These are phyloP conservation scores for Chaetomium tenue DNA, from an alignment of 495 filamentous ascomycete genomes.

Conservation along the genomic window DNA sequence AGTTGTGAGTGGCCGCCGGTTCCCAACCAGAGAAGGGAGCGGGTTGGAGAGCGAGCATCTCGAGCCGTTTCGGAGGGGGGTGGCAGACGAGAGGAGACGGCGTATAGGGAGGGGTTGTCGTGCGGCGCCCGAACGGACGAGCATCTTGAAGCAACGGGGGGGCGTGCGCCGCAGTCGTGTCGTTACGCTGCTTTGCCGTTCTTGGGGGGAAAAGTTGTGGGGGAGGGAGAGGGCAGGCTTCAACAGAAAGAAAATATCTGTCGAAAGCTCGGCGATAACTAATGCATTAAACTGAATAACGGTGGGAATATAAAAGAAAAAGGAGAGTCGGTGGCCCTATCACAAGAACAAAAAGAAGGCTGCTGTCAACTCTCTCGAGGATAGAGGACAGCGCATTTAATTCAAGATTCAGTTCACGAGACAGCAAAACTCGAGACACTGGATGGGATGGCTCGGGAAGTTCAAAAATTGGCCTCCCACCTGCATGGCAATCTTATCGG, in stretches of 20 bases:
- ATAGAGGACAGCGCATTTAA: constrained; percentile 3
- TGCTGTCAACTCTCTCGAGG: constrained; percentile 7
- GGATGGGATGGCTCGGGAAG: not conserved
- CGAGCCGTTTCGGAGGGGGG: constrained; percentile 5
- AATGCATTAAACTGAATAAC: constrained; percentile 30
- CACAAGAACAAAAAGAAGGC: constrained; percentile 14
- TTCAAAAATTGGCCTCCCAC: constrained; percentile 18
- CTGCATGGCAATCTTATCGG: not conserved
- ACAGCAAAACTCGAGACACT: constrained; percentile 1
- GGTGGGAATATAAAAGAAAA: constrained; percentile 13
- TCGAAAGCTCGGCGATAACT: constrained; percentile 2
- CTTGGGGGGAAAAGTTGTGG: not conserved
- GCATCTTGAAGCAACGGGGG: constrained; percentile 25
- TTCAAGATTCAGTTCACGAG: not conserved
- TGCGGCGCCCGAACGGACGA: constrained; percentile 28
- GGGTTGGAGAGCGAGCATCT: constrained; percentile 19
- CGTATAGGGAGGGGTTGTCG: constrained; percentile 27
- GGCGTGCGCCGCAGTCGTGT: not conserved
- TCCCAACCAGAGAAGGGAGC: constrained; percentile 4
- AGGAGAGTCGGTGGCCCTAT: constrained; percentile 10
- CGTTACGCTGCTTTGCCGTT: not conserved
- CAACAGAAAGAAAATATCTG: constrained; percentile 12
- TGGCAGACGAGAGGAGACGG: constrained; percentile 23
- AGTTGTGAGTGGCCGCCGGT: constrained; percentile 27
- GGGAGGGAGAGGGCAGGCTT: constrained; percentile 2